phyloP scores from a whole-genome alignment of 805 yeast genomes.

The Metschnikowia reukaufii region DNA sequence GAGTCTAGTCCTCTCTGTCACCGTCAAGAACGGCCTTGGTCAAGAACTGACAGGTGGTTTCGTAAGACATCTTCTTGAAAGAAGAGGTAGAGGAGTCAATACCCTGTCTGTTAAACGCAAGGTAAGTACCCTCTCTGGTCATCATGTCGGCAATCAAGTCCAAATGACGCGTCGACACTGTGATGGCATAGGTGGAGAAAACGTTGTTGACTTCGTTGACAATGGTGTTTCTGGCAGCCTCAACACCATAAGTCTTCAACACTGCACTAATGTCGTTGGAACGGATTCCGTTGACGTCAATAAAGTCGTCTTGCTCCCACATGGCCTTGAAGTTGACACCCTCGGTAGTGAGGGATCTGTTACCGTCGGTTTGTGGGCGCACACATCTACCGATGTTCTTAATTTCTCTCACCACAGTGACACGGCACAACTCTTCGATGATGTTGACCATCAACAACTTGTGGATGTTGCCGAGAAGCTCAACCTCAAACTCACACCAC shows the following conservation, averaged over 20 bases:
- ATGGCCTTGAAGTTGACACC: conserved; percentile 97
- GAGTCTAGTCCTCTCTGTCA: conserved; percentile 83
- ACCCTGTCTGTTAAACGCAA: conserved; percentile 98
- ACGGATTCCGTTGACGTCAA: conserved; percentile 83
- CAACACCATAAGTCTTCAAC: conserved; percentile 91
- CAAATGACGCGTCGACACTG: conserved; percentile 90
- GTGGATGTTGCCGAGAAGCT: conserved; percentile 80
- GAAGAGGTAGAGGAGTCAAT: conserved; percentile 94
- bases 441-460: conserved; percentile 96
- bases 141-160: conserved; percentile 97
- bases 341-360: conserved; percentile 75
- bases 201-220: conserved; percentile 95
- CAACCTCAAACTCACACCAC: conserved; percentile 91
- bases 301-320: conserved; percentile 97
- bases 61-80: conserved; percentile 98
- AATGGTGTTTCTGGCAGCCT: conserved; percentile 97
- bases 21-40: conserved; percentile 95
- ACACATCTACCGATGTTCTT: conserved; percentile 91
- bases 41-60: conserved; percentile 95
- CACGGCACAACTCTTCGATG: conserved; percentile 86
- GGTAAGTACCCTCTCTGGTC: conserved; percentile 97
- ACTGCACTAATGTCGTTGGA: conserved; percentile 95
- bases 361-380: conserved; percentile 60
- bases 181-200: conserved; percentile 92
- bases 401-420: conserved; percentile 89